Evolutionary conservation across 305 asterid genomes (phyloP).

Genomic region (Solanum hybrid): DNA sequence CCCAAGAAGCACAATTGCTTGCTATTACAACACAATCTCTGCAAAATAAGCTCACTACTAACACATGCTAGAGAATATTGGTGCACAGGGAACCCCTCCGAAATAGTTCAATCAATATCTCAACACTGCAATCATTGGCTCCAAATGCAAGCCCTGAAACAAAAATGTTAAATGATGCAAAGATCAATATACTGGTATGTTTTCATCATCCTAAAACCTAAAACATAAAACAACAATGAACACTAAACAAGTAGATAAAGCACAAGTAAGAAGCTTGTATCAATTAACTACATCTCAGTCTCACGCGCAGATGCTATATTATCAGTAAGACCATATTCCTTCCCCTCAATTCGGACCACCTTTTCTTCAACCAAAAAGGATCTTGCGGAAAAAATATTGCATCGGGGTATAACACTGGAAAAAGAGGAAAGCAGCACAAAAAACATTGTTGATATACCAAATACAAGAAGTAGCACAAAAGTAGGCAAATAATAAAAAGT

Average conservation of each 20-base stretch:
- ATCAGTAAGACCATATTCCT: not conserved
- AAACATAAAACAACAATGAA: not conserved
- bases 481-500: not conserved
- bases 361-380: not conserved
- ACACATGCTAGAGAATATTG: not conserved
- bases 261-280: not conserved
- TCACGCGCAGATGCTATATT: not conserved
- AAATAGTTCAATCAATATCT: not conserved
- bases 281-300: not conserved
- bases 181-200: not conserved
- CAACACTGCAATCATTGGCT: not conserved
- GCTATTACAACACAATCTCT: not conserved
- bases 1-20: not conserved
- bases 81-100: not conserved
- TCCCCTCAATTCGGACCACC: not conserved
- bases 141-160: slow-evolving; percentile 5
- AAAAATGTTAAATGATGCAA: not conserved
- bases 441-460: not conserved
- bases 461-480: not conserved
- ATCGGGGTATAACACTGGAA: not conserved
- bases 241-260: not conserved
- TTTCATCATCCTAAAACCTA: not conserved
- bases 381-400: not conserved
- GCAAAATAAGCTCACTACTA: not conserved
- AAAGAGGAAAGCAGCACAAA: not conserved